phyloP scores from a whole-genome alignment of 1,139 yeast genomes.

The Spathaspora sp. region DNA sequence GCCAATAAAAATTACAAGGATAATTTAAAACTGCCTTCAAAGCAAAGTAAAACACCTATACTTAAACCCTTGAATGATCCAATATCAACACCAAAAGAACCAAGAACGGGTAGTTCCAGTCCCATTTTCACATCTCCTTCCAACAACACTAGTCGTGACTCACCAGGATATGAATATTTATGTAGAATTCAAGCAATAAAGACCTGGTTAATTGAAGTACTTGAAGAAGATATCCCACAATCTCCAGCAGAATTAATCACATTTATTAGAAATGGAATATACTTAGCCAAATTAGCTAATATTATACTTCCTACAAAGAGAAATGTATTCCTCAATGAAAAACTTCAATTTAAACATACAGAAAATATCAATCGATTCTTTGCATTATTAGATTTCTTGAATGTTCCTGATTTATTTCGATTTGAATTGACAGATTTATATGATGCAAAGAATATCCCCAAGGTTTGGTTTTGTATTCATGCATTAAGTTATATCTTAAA shows the following conservation, averaged over 20 bases:
- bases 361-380: slow-evolving; percentile 90
- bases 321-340: slow-evolving; percentile 43
- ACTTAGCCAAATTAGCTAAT: slow-evolving; percentile 76
- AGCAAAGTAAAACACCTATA: slow-evolving; percentile 1
- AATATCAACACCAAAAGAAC: slow-evolving; percentile 5
- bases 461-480: slow-evolving; percentile 90
- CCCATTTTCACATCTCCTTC: slow-evolving; percentile 30
- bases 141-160: slow-evolving; percentile 28
- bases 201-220: slow-evolving; percentile 41
- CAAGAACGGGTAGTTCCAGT: slow-evolving; percentile 12
- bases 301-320: slow-evolving; percentile 68
- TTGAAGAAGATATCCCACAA: slow-evolving; percentile 55
- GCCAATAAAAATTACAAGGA: slow-evolving; percentile 22
- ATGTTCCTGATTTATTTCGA: slow-evolving; percentile 81
- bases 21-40: slow-evolving; percentile 16
- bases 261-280: slow-evolving; percentile 77
- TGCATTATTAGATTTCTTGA: slow-evolving; percentile 64
- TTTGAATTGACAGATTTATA: slow-evolving; percentile 92
- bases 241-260: slow-evolving; percentile 50
- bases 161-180: slow-evolving; percentile 70
- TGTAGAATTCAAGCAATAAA: slow-evolving; percentile 89
- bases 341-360: slow-evolving; percentile 83
- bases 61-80: slow-evolving; percentile 7
- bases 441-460: slow-evolving; percentile 90
- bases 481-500: slow-evolving; percentile 74